Conservation (phyloP, 208 protist species). For the Trypanosoma lewisi region DNA sequence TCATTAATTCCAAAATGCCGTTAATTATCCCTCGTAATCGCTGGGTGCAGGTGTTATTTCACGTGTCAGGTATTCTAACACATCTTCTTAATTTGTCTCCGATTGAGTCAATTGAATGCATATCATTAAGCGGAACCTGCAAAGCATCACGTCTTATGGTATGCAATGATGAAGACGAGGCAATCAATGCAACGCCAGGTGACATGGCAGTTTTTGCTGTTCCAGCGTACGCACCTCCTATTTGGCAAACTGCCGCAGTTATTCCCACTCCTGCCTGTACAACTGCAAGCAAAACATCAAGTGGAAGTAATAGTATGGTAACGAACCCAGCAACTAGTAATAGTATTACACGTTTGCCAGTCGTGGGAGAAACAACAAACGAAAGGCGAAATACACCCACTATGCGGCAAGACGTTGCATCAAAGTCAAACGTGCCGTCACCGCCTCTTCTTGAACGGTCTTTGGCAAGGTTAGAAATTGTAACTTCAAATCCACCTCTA, state of each 20-base stretch:
- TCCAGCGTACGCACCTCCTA: conserved; percentile 72
- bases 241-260: conserved; percentile 52
- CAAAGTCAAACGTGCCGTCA: not conserved
- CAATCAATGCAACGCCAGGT: conserved; percentile 62
- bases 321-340: not conserved
- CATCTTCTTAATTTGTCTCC: conserved; percentile 57
- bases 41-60: conserved; percentile 88
- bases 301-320: not conserved
- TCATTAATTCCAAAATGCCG: conserved; percentile 51
- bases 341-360: not conserved
- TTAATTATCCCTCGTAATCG: conserved; percentile 73
- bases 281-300: conserved; percentile 11
- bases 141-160: conserved; percentile 43
- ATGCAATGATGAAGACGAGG: conserved; percentile 62
- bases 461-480: not conserved
- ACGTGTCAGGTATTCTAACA: conserved; percentile 65
- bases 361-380: not conserved
- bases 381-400: not conserved
- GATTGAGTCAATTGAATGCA: conserved; percentile 61
- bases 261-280: not conserved
- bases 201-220: conserved; percentile 80
- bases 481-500: not conserved
- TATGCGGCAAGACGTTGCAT: not conserved
- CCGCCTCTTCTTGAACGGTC: not conserved
- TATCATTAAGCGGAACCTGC: conserved; percentile 55